A percentile compares a stretch with the other conserved stretches of the same genome.
Evolutionary conservation across 78 protist genomes (phyloP).

Genomic region (Dictyostelium intermedium): DNA sequence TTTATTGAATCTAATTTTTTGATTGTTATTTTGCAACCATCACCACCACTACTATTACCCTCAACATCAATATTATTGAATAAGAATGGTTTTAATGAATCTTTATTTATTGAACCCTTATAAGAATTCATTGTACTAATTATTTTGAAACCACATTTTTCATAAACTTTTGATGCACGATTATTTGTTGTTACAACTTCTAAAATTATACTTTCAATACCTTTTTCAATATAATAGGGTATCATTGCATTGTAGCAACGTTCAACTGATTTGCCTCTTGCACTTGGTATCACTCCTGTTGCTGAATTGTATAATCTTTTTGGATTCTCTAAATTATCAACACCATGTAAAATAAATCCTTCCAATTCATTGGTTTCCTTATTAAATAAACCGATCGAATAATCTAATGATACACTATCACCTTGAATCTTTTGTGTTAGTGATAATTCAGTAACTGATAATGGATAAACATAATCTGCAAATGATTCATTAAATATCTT

Average conservation of each 20-base stretch:
- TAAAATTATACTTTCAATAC: background rate
- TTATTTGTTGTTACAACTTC: background rate
- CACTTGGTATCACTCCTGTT: conserved; percentile 17
- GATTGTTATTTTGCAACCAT: background rate
- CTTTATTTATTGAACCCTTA: background rate
- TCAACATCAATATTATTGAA: background rate
- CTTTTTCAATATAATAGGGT: background rate
- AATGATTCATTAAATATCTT: background rate
- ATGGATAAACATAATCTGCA: background rate
- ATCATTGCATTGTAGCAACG: background rate
- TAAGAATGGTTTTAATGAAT: background rate
- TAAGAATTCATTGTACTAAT: background rate
- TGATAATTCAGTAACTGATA: background rate
- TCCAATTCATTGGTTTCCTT: background rate
- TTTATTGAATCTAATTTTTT: background rate
- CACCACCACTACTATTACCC: background rate
- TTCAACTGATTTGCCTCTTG: background rate
- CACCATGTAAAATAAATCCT: background rate
- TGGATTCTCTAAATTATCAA: background rate
- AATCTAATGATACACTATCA: background rate
- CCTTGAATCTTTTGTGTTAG: background rate
- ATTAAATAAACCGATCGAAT: background rate
- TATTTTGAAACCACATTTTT: background rate
- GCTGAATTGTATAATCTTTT: background rate
- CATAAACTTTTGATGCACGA: background rate